Conservation (phyloP, 179 eudicot genomes). For the Pouteria campechiana region DNA sequence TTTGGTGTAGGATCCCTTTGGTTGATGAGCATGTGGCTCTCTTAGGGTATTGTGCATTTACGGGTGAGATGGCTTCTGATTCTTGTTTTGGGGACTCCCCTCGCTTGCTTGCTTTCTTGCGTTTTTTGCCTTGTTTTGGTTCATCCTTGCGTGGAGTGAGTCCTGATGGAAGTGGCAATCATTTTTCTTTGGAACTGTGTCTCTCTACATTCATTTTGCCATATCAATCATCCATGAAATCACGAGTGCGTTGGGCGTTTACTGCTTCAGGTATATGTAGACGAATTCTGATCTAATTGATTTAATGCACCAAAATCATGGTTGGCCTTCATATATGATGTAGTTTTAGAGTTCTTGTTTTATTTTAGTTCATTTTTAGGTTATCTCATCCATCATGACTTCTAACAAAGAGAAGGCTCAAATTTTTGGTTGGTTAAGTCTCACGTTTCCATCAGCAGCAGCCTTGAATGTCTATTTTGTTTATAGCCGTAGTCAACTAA, state of each 20-base stretch:
- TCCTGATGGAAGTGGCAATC: constrained; percentile 3
- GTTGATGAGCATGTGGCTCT: constrained; percentile 83
- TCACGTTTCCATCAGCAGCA: too few species aligned
- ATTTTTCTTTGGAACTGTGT: constrained; percentile 27
- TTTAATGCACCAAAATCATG: too few species aligned
- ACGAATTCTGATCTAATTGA: too few species aligned
- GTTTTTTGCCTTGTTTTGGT: neutral
- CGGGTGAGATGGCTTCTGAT: constrained; percentile 36
- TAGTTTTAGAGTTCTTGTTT: too few species aligned
- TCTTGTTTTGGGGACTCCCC: neutral
- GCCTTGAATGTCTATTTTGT: too few species aligned
- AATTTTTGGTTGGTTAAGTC: too few species aligned
- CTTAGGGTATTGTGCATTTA: constrained; percentile 53
- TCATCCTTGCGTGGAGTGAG: neutral
- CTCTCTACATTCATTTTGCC: constrained; percentile 77
- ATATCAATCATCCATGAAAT: constrained; percentile 88
- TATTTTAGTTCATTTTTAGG: too few species aligned
- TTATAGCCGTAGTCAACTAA: too few species aligned
- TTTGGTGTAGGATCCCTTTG: constrained; percentile 55
- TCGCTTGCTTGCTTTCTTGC: neutral
- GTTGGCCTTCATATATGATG: too few species aligned
- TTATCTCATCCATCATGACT: too few species aligned
- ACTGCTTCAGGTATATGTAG: constrained; percentile 99
- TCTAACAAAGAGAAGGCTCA: too few species aligned
- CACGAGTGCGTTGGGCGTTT: constrained; percentile 87